These are phyloP conservation scores for Stenocarpella maydis DNA, from an alignment of 2,329 filamentous ascomycete genomes.

Conservation along the genomic window DNA sequence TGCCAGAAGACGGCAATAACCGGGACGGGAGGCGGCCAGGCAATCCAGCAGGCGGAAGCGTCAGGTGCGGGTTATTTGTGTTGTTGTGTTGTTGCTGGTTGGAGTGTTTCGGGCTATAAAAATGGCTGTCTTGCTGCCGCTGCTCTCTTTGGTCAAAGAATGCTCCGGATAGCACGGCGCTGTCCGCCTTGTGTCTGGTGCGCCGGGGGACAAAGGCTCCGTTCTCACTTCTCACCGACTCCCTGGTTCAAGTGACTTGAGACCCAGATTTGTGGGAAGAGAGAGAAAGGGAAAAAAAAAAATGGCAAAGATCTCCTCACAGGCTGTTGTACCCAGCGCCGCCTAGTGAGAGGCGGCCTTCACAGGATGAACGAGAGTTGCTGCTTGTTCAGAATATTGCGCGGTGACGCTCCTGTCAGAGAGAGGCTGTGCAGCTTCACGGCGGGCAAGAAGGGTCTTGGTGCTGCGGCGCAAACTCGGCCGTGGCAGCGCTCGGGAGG, in stretches of 20 bases:
- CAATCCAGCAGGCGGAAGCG: constrained; percentile 29
- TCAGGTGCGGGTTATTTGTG: constrained; percentile 23
- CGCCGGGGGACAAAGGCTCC: constrained; percentile 17
- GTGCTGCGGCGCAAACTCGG: constrained; percentile 4
- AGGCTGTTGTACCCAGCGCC: not conserved
- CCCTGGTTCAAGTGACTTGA: constrained; percentile 1
- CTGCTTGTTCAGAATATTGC: not conserved
- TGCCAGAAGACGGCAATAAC: constrained; percentile 23
- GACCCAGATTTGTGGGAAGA: not conserved
- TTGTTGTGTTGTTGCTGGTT: constrained; percentile 12
- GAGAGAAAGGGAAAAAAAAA: too few relatives aligned
- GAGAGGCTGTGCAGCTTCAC: constrained; percentile 4
- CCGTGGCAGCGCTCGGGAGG: constrained; percentile 7
- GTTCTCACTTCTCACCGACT: constrained; percentile 29
- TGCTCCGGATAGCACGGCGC: constrained; percentile 8
- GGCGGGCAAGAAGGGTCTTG: not conserved
- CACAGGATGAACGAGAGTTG: not conserved
- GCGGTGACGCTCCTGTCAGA: not conserved
- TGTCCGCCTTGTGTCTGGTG: constrained; percentile 17
- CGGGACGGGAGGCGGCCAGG: constrained; percentile 19
- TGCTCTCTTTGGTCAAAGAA: not conserved
- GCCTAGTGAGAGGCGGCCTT: not conserved
- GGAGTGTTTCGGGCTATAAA: not conserved
- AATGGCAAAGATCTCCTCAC: not conserved
- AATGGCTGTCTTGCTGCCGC: constrained; percentile 7